Evolutionary conservation across 495 filamentous ascomycete species (phyloP).

Genomic region (Neurospora sublineolata): DNA sequence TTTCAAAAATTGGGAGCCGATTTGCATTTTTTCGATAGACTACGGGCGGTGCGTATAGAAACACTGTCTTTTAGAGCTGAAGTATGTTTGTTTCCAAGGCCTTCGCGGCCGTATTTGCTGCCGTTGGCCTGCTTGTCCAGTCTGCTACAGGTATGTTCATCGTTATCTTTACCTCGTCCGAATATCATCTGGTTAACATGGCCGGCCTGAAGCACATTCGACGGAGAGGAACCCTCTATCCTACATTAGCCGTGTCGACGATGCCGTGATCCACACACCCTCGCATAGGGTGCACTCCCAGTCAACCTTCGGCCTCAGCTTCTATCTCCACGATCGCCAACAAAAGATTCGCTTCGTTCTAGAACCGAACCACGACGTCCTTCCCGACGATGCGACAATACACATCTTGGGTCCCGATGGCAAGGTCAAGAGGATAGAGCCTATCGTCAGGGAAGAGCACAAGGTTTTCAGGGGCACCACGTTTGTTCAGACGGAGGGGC

Average conservation of each 20-base stretch:
- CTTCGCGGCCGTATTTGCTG: conserved; percentile 23
- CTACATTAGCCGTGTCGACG: conserved; percentile 61
- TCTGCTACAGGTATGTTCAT: conserved; percentile 19
- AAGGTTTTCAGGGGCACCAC: conserved; percentile 75
- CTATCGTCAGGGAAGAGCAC: conserved; percentile 57
- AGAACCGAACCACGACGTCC: conserved; percentile 86
- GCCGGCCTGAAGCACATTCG: conserved; percentile 48
- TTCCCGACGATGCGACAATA: conserved; percentile 63
- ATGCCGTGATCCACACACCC: conserved; percentile 65
- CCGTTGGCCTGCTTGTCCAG: conserved; percentile 18
- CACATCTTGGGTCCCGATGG: conserved; percentile 63
- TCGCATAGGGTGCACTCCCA: conserved; percentile 67
- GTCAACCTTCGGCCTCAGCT: conserved; percentile 72
- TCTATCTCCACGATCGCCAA: conserved; percentile 54
- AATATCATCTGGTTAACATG: conserved; percentile 2
- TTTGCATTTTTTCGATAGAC: background rate
- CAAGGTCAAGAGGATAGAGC: conserved; percentile 45
- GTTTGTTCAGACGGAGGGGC: conserved; percentile 49
- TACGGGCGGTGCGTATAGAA: background rate
- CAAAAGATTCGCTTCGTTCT: conserved; percentile 69
- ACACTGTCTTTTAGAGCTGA: conserved; percentile 1
- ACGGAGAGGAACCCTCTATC: conserved; percentile 63
- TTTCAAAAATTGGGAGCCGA: background rate
- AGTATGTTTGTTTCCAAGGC: conserved; percentile 25
- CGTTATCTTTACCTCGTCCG: background rate